Evolutionary conservation across 371 early-diverging fungal genomes (phyloP).

Genomic region (Mucor circinelloides): DNA sequence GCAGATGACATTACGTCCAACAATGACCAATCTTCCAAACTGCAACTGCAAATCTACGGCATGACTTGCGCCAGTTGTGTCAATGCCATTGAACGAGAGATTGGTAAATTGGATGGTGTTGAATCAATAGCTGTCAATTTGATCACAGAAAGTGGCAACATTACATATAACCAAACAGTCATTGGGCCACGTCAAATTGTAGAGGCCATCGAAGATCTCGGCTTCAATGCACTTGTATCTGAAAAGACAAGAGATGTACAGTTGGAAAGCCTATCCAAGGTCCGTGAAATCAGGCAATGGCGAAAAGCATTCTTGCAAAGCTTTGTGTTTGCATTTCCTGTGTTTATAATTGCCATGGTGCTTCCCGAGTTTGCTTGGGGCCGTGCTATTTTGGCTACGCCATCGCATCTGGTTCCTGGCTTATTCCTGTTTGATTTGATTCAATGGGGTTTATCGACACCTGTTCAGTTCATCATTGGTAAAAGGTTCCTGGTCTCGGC

Average conservation of each 20-base stretch:
- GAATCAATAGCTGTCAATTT: slow-evolving; percentile 71
- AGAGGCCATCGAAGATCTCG: slow-evolving; percentile 78
- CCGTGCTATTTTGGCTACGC: slow-evolving; percentile 46
- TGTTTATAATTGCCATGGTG: slow-evolving; percentile 84
- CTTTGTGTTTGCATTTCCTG: slow-evolving; percentile 78
- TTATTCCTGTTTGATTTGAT: slow-evolving; percentile 62
- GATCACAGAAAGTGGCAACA: slow-evolving; percentile 68
- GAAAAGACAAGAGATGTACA: slow-evolving; percentile 68
- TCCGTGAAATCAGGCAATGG: slow-evolving; percentile 89
- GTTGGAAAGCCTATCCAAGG: slow-evolving; percentile 84
- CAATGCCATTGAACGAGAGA: slow-evolving; percentile 69
- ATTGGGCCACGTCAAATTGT: slow-evolving; percentile 86
- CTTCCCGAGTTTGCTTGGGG: slow-evolving; percentile 69
- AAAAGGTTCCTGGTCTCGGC: slow-evolving; percentile 78
- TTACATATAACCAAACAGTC: slow-evolving; percentile 65
- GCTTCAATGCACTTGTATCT: slow-evolving; percentile 82
- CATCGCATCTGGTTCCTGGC: slow-evolving; percentile 54
- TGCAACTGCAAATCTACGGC: slow-evolving; percentile 81
- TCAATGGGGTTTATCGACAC: slow-evolving; percentile 72
- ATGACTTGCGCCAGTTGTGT: slow-evolving; percentile 90
- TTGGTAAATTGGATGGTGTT: slow-evolving; percentile 68
- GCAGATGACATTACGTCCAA: slow-evolving; percentile 28
- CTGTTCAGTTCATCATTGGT: slow-evolving; percentile 92
- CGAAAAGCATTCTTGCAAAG: slow-evolving; percentile 62
- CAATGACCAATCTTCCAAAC: not conserved